Conservation (phyloP, 495 filamentous ascomycete genomes). For the Penicillium salamii region DNA sequence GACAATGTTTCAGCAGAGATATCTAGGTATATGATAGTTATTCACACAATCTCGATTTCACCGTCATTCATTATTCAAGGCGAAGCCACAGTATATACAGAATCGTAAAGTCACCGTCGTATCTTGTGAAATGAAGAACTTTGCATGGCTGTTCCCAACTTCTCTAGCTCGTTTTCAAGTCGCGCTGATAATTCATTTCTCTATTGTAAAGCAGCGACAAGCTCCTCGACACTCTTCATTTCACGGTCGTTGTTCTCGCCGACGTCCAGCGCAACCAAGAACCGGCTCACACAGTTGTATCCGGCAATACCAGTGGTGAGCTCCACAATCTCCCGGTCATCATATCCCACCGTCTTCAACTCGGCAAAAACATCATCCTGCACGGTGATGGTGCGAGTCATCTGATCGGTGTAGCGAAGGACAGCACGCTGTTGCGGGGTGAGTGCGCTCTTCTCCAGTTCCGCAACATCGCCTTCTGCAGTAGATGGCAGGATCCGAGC, state of each 20-base stretch:
- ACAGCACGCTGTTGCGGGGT: constrained; percentile 64
- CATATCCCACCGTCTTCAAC: constrained; percentile 50
- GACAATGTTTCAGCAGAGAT: background rate
- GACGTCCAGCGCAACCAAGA: constrained; percentile 81
- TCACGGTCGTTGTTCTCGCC: constrained; percentile 42
- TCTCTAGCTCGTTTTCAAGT: background rate
- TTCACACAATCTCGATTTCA: background rate
- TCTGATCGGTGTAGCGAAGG: constrained; percentile 43
- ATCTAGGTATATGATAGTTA: background rate
- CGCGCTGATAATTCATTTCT: background rate
- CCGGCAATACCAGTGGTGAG: constrained; percentile 74
- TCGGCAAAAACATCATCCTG: constrained; percentile 56
- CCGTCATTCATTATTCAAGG: background rate
- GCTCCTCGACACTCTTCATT: constrained; percentile 44
- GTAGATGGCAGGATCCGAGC: constrained; percentile 41
- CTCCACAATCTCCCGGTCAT: constrained; percentile 62
- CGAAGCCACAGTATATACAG: too few relatives aligned
- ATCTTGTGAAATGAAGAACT: too few relatives aligned
- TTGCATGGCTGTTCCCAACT: too few relatives aligned
- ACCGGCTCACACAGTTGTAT: constrained; percentile 85
- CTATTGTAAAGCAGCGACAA: constrained; percentile 24
- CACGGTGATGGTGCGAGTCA: constrained; percentile 51
- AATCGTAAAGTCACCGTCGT: too few relatives aligned
- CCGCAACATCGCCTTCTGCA: constrained; percentile 20
- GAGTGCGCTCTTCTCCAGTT: constrained; percentile 39